Base-by-base conservation (phyloP, 306 rosid species). In the Acacia confusa region DNA sequence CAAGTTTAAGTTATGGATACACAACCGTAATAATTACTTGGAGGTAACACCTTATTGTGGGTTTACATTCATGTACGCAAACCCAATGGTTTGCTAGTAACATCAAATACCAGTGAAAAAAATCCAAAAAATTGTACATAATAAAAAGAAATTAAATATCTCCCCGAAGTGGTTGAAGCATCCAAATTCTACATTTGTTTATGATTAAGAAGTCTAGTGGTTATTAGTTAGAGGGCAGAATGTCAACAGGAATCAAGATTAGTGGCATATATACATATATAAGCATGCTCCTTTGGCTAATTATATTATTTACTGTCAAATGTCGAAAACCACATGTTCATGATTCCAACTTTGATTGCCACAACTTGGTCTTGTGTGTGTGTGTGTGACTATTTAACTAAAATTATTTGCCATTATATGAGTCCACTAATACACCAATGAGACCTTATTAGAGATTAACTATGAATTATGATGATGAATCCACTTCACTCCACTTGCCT, bases 161-260 rank as follows among this genome's bases (percentile, higher is more conserved):
- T 10, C 15, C 12, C 25, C 8, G 8, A 13, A 2, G 63, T 9
- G 28, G 22, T 0, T 55, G 63, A 55, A 55, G 70, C 6, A 82
- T 48, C 79, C 9, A 52, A 5, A 20, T 83, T 85, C 78, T 85
- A 70, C 47, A 78, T 41, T 77, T 77, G 79, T 85, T 74, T 73
- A 74, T 30, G 40, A 80, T 24, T 52, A 80, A 38, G 48, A 50
- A 40, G 79, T 70, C 52, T 64, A 85, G 87, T 80, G 87, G 41
- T 40, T 28, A 80, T 80, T 70, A 83, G 80, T 78, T 83, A 85
- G 74, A 69, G 4, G 52, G 78, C 85, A 83, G 84, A 76, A 40
- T 70, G 79, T 55, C 48, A 7, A 68, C 30, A 43, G 76, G 41
- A 70, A 38, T 36, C 22, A 67, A n/a, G 25, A 34, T 36, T 36